phyloP scores from a whole-genome alignment of 805 yeast species.

The Tetrapisispora taiwanensis region DNA sequence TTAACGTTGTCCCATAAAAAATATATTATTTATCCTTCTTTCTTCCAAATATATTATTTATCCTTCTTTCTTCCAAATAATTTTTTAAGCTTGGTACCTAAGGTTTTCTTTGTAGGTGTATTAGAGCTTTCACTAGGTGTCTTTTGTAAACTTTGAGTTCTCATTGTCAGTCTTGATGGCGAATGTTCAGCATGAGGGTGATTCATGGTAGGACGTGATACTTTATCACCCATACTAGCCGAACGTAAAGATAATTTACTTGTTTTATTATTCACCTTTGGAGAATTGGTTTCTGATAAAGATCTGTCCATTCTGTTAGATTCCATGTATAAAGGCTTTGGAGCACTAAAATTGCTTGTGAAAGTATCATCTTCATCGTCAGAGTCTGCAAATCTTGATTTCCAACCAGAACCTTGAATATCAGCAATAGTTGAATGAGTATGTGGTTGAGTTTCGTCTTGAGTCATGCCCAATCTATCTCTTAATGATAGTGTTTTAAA shows the following conservation, averaged over 20 bases:
- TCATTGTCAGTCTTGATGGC: constrained; percentile 1
- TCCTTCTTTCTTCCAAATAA: constrained; percentile 32
- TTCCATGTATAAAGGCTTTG: background rate
- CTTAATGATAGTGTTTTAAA: constrained; percentile 31
- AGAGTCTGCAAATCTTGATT: constrained; percentile 53
- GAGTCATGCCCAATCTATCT: constrained; percentile 17
- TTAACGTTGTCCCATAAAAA: background rate
- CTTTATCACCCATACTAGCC: constrained; percentile 12
- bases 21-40: constrained; percentile 9
- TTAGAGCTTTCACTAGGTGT: constrained; percentile 8
- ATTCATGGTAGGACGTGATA: background rate
- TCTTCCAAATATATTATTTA: constrained; percentile 31
- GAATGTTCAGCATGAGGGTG: background rate
- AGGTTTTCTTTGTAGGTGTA: constrained; percentile 19
- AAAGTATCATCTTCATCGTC: constrained; percentile 44
- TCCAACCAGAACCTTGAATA: constrained; percentile 7
- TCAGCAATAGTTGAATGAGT: constrained; percentile 9
- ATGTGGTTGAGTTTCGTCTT: constrained; percentile 12
- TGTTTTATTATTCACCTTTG: constrained; percentile 12
- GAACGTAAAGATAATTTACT: constrained; percentile 18
- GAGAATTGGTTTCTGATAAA: constrained; percentile 8
- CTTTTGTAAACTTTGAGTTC: background rate
- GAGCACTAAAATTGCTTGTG: background rate
- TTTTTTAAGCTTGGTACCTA: constrained; percentile 33
- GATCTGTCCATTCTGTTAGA: constrained; percentile 1